These are phyloP conservation scores for Diplodia corticola DNA, from an alignment of 2,329 filamentous ascomycete genomes.

Conservation along the genomic window DNA sequence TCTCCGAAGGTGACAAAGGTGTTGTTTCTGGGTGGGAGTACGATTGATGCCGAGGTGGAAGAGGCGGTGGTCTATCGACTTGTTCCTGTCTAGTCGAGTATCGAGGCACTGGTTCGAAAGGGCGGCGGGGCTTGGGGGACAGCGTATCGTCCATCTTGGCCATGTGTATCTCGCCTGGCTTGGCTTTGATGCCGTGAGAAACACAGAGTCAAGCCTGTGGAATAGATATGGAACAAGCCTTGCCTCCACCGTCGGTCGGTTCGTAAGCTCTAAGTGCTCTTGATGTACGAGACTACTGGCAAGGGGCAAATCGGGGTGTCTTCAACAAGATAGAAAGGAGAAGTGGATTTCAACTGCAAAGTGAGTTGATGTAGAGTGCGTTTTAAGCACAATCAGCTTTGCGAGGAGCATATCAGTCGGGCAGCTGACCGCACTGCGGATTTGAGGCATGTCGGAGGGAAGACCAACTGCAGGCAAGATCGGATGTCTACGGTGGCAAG, in stretches of 20 bases:
- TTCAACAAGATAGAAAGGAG: background rate
- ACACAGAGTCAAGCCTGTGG: background rate
- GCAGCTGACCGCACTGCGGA: background rate
- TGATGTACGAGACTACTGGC: too few species aligned
- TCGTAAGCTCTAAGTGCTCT: background rate
- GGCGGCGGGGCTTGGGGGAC: background rate
- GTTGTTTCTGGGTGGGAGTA: background rate
- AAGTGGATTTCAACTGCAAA: too few species aligned
- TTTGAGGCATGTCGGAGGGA: background rate
- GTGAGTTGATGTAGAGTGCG: background rate
- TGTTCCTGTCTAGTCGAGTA: background rate
- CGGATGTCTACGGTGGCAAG: background rate
- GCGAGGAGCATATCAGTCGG: background rate
- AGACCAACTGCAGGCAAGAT: background rate
- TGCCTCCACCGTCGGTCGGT: background rate
- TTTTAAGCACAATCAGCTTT: background rate
- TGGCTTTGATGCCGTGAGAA: background rate
- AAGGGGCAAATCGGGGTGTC: too few species aligned
- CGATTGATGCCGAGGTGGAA: background rate
- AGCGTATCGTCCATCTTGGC: background rate
- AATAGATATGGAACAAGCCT: background rate
- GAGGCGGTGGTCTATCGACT: background rate
- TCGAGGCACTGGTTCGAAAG: background rate
- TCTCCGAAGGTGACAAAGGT: background rate
- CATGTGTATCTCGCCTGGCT: background rate